Evolutionary conservation across 306 rosid species (phyloP).

Genomic region (Quercus gilva): DNA sequence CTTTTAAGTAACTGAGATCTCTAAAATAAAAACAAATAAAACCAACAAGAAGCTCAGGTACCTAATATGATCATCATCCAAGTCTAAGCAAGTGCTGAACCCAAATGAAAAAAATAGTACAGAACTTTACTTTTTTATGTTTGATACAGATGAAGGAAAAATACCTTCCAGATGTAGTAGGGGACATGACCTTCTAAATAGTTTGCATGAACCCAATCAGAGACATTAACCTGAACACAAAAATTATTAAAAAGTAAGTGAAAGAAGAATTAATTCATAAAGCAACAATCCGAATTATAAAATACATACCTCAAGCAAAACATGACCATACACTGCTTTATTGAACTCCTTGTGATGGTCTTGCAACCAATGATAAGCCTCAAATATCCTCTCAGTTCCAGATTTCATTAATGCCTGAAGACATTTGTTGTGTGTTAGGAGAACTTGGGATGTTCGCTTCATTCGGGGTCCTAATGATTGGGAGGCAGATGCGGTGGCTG

Average conservation of each 20-base stretch:
- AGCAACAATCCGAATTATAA: constrained; percentile 4
- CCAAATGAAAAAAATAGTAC: neutral
- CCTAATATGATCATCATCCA: neutral
- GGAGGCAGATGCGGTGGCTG: too few relatives aligned
- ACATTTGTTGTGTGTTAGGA: neutral
- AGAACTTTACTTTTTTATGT: neutral
- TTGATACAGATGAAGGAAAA: neutral
- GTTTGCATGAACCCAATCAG: constrained; percentile 58
- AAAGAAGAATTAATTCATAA: constrained; percentile 12
- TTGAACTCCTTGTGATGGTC: constrained; percentile 65
- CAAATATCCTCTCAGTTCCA: constrained; percentile 62
- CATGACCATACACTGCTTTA: constrained; percentile 89
- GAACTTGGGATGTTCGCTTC: too few relatives aligned
- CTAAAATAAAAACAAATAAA: neutral
- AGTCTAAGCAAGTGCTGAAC: neutral
- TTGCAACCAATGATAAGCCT: constrained; percentile 87
- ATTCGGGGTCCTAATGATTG: too few relatives aligned
- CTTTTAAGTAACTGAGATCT: neutral
- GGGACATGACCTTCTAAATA: constrained; percentile 88
- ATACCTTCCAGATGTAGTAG: constrained; percentile 81
- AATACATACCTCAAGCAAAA: constrained; percentile 73
- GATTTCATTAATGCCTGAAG: constrained; percentile 49
- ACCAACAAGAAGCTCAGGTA: neutral
- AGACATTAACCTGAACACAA: constrained; percentile 72
- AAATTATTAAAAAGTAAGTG: neutral